phyloP scores from a whole-genome alignment of 257 asterid genomes.

The Nicotiana benthamiana region DNA sequence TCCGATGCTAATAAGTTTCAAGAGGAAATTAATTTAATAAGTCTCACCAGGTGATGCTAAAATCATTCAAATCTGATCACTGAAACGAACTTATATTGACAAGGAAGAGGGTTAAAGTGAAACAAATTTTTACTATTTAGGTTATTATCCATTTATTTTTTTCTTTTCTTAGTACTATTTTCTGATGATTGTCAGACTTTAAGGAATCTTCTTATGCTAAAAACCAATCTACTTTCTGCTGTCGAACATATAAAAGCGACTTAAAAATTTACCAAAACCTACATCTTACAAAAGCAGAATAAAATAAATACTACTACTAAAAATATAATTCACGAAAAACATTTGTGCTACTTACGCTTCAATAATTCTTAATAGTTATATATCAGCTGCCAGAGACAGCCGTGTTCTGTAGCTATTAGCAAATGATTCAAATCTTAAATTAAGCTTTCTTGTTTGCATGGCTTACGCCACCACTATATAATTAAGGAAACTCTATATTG shows the following conservation, averaged over 20 bases:
- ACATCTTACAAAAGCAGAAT: too few species aligned
- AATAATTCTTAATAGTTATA: too few species aligned
- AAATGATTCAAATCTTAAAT: too few species aligned
- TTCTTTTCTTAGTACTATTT: neutral
- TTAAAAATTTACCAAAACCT: too few species aligned
- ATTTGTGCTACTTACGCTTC: too few species aligned
- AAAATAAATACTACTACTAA: too few species aligned
- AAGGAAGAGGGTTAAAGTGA: neutral
- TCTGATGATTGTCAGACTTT: neutral
- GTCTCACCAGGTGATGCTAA: neutral
- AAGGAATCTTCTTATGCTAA: too few species aligned
- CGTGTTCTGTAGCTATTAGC: too few species aligned
- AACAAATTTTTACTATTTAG: neutral
- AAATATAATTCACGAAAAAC: too few species aligned
- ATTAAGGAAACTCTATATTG: neutral
- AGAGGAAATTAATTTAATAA: neutral
- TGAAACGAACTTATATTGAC: neutral
- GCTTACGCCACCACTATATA: slow-evolving; percentile 6
- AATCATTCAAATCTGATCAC: neutral
- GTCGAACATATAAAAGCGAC: too few species aligned
- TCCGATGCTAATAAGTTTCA: neutral
- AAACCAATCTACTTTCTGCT: too few species aligned
- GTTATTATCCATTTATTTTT: neutral
- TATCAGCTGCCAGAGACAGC: too few species aligned
- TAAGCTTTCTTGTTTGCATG: neutral